Evolutionary conservation across 441 rosid genomes (phyloP), one percentile per base, ranked within the genome.

Genomic region (Croton laevigatus): DNA sequence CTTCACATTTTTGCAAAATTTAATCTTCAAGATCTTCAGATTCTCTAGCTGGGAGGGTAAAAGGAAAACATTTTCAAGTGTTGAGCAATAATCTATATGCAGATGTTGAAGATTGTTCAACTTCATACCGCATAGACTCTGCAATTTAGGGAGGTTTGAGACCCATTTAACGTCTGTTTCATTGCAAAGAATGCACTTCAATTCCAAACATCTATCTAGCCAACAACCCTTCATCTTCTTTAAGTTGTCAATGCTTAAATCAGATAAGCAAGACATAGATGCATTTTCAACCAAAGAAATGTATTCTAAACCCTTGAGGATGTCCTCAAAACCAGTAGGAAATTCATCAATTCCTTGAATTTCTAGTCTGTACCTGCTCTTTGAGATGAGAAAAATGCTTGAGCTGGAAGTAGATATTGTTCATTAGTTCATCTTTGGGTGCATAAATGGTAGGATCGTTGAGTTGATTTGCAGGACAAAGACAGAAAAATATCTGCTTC

Each of bases 11-110:
- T 82, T 84, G 73, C 88, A 86, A 60, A 81, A 75, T 61, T 59
- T 76, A 53, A 86, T 58, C 55, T 73, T 48, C n/a, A 85, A 78
- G 40, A 20, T 73, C 75, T 61, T 64, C 27, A 86, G 84, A 61
- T 71, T 81, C 72, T 38, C 55, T n/a, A 85, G 85, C 38, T 75
- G 49, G 68, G 64, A 66, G 8, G 75, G 36, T 14, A 73, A 75
- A 6, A 73, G 8, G 74, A 82, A 83, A 63, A 80, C 40, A 17
- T 67, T 49, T 40, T 36, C 59, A 55, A 87, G 85, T 52, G 6
- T 72, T 7, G 87, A 84, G 59, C 90, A 87, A 58, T 81, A 83
- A 42, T 83, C 88, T 13, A 89, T 40, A 75, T 54, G 65, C 79
- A 87, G 69, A 3, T 48, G 51, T 66, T 76, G 82, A 49, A 86